These are phyloP conservation scores for Naganishia sp. DNA, from an alignment of 1,284 basidiomycete species.

Conservation along the genomic window DNA sequence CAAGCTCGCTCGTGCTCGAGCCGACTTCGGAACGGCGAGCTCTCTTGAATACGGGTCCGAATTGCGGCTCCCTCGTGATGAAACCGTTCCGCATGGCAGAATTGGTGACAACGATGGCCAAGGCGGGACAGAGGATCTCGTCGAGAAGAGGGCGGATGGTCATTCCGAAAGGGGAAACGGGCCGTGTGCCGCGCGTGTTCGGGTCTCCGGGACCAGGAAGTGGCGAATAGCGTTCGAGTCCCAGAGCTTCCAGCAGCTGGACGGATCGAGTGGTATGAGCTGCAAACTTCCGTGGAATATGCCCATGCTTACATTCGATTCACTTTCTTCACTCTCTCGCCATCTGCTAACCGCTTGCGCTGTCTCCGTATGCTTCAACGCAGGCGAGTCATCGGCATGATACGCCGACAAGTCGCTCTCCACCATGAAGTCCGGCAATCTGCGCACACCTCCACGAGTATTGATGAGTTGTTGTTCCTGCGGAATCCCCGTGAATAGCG, in stretches of 20 bases:
- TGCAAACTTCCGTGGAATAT: not conserved
- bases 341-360: not conserved
- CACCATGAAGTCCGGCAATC: conserved; percentile 4
- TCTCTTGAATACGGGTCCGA: not conserved
- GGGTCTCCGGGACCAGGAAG: not conserved
- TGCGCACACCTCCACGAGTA: not conserved
- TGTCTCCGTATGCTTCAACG: not conserved
- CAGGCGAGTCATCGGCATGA: not conserved
- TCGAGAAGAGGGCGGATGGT: not conserved
- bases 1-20: not conserved
- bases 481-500: not conserved
- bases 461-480: not conserved
- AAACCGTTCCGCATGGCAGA: not conserved
- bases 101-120: not conserved
- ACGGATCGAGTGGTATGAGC: not conserved
- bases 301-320: not conserved
- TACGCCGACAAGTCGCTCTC: not conserved
- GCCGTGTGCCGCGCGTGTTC: not conserved
- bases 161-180: not conserved
- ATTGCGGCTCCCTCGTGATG: not conserved
- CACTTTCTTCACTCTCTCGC: not conserved
- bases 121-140: not conserved
- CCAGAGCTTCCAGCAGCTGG: not conserved
- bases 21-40: not conserved
- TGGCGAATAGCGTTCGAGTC: not conserved